Percentiles rank a stretch among this genome's conserved stretches.
Conservation (phyloP, 208 protist genomes). For the Trypanosoma lewisi region DNA sequence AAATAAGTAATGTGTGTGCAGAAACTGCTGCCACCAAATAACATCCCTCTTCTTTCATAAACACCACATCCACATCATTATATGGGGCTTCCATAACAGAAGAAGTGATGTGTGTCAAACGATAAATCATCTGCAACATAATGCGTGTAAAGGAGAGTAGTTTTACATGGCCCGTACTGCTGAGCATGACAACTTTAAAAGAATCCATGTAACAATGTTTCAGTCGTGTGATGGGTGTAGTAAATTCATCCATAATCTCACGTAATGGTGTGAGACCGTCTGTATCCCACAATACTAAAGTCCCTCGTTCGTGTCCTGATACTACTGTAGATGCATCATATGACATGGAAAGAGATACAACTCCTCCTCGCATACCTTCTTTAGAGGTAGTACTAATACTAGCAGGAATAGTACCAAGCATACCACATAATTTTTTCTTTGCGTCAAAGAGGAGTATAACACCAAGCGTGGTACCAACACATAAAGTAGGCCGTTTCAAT, state of each 20-base stretch:
- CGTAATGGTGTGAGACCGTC: conserved; percentile 39
- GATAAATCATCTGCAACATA: conserved; percentile 42
- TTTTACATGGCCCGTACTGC: conserved; percentile 36
- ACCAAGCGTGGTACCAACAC: conserved; percentile 68
- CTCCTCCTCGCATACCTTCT: conserved; percentile 22
- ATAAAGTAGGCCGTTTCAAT: conserved; percentile 7
- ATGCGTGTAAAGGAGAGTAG: conserved; percentile 53
- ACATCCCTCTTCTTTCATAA: conserved; percentile 21
- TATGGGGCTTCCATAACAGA: conserved; percentile 28
- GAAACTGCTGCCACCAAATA: conserved; percentile 53
- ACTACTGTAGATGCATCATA: conserved; percentile 31
- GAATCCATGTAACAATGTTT: conserved; percentile 40
- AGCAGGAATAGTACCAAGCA: conserved; percentile 29
- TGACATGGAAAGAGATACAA: conserved; percentile 48
- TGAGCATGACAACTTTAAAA: conserved; percentile 36
- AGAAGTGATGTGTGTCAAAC: conserved; percentile 32
- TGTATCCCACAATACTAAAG: conserved; percentile 48
- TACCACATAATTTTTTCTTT: conserved; percentile 28
- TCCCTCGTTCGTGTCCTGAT: conserved; percentile 46
- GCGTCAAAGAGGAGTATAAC: conserved; percentile 53
- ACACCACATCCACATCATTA: conserved; percentile 35
- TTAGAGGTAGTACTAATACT: conserved; percentile 19
- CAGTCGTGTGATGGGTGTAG: conserved; percentile 30
- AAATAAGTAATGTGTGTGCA: conserved; percentile 42
- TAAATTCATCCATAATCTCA: conserved; percentile 50